A percentile compares a stretch with the other conserved stretches of the same genome.
These are phyloP conservation scores for Aureobasidium sp. DNA, from an alignment of 2,329 filamentous ascomycete species.

Conservation along the genomic window DNA sequence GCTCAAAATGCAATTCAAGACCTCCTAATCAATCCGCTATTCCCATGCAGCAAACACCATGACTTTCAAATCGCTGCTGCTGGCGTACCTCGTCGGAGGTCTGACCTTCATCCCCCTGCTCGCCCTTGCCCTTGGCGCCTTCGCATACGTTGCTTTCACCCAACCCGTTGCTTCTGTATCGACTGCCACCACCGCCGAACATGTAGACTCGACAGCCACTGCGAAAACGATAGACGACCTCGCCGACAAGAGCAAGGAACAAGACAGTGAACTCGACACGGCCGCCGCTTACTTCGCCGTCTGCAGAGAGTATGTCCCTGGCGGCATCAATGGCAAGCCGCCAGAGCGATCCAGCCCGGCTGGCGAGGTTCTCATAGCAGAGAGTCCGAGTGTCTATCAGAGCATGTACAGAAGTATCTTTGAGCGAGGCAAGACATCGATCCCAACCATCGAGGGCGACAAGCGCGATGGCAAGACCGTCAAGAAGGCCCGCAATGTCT, in stretches of 20 bases:
- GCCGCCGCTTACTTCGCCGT: constrained; percentile 94
- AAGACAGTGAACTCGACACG: constrained; percentile 62
- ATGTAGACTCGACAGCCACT: not conserved
- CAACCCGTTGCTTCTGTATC: constrained; percentile 3
- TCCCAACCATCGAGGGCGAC: constrained; percentile 46
- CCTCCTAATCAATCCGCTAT: not conserved
- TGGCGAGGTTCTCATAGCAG: constrained; percentile 58
- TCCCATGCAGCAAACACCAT: constrained; percentile 20
- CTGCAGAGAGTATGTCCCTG: constrained; percentile 83
- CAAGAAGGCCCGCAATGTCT: constrained; percentile 73
- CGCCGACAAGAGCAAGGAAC: constrained; percentile 50
- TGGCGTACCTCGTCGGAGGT: constrained; percentile 78
- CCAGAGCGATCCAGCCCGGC: constrained; percentile 78
- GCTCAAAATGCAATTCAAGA: not conserved
- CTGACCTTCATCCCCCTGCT: constrained; percentile 78
- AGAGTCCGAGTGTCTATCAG: constrained; percentile 93
- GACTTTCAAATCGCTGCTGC: constrained; percentile 50
- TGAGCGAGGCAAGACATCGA: constrained; percentile 60
- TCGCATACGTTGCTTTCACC: constrained; percentile 65
- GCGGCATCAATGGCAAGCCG: constrained; percentile 86
- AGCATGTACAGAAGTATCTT: constrained; percentile 97
- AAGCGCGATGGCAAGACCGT: constrained; percentile 42
- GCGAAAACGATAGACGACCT: constrained; percentile 26
- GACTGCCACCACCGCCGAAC: not conserved
- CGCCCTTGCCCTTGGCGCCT: constrained; percentile 52